Conservation (phyloP, 345 rosid species). For the Tarenaya hassleriana region DNA sequence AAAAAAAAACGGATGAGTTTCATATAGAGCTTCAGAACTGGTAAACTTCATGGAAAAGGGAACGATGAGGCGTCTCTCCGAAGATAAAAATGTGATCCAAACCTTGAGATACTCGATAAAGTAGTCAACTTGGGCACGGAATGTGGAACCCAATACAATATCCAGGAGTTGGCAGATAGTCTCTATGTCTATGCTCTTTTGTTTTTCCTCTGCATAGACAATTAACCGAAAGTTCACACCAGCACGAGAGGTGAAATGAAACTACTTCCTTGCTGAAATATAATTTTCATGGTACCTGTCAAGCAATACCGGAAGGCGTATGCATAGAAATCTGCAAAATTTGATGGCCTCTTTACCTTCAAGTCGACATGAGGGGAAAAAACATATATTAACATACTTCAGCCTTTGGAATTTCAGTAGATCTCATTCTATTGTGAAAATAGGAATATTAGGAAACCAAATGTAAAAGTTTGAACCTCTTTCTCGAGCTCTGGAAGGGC, state of each 20-base stretch:
- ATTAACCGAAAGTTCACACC: constrained; percentile 11
- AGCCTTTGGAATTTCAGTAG: constrained; percentile 7
- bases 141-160: constrained; percentile 70
- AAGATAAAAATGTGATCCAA: background rate
- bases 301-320: constrained; percentile 83
- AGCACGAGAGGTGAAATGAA: background rate
- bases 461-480: constrained; percentile 50
- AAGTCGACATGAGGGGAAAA: constrained; percentile 14
- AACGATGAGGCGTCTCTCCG: background rate
- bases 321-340: constrained; percentile 75
- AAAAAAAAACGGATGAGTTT: background rate
- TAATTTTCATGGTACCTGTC: constrained; percentile 47
- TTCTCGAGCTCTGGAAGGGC: constrained; percentile 72
- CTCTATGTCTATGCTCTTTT: constrained; percentile 84
- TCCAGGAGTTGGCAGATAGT: constrained; percentile 77
- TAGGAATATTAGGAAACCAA: background rate
- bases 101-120: constrained; percentile 46
- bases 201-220: constrained; percentile 70
- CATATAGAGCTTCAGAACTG: background rate
- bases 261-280: background rate
- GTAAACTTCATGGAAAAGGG: background rate
- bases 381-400: background rate
- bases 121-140: constrained; percentile 65
- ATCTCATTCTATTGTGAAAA: constrained; percentile 4
- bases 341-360: constrained; percentile 64